Base-by-base conservation (phyloP, 75 land plant genomes). In the Adiantum capillusveneris region DNA sequence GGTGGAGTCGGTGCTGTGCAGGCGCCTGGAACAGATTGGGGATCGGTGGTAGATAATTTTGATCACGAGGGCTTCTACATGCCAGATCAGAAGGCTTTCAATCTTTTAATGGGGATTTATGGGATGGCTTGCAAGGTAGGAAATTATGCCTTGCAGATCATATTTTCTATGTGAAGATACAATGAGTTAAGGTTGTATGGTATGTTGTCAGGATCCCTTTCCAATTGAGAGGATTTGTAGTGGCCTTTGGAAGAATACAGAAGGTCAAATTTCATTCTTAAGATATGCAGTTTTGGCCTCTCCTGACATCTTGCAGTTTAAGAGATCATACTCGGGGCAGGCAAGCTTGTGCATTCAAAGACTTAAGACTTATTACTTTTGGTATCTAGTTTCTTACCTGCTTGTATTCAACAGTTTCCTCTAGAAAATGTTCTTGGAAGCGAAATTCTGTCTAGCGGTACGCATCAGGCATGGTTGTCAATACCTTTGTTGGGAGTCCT, bases 1-100 rank as follows among this genome's bases (percentile, higher is more conserved):
- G 5, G 50, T 6, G 17, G 18, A n/a, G n/a, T 46, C 17, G 22
- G 14, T 46, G 36, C 14, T 42, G 17, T 71, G 31, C 85, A 94
- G 98, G 85, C 84, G 44, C 98, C 98, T 42, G 67, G 63, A 27
- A 72, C 69, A 13, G 75, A 73, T 58, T 94, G 98, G 98, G 65
- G 58, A 20, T 19, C 7, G 53, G 85, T 94, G 9, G 72, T 94
- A 57, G 83, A 89, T 58, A 72, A 82, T 25, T 44, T 94, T 21
- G 98, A 94, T 67, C 84, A 88, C 53, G 90, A 94, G 65, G 85
- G 96, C 0, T 89, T 94, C 63, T 79, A 66, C 55, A n/a, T 94
- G 37, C 85, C 87, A 9, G 82, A 80, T 74, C 67, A 83, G 54
- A 69, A 73, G 13, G 74, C 98, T 22, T 88, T 94, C 55, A 75